A percentile compares a stretch with the other conserved stretches of the same genome.
These are phyloP conservation scores for Venturia effusa DNA, from an alignment of 2,329 filamentous ascomycete genomes.

Conservation along the genomic window DNA sequence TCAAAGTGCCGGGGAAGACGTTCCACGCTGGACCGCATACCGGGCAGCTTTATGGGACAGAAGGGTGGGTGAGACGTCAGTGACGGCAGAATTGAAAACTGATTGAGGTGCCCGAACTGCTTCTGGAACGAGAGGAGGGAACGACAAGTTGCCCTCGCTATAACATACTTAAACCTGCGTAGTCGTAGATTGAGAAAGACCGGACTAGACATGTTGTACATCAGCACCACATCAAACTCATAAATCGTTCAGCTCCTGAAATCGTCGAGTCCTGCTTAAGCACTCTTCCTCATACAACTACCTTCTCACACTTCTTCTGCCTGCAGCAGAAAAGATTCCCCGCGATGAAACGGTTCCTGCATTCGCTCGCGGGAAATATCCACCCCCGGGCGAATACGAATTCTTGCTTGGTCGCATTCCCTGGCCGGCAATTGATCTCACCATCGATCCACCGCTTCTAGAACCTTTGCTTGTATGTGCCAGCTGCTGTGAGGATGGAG, in stretches of 20 bases:
- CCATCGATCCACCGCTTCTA: not conserved
- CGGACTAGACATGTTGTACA: not conserved
- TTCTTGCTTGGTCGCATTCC: not conserved
- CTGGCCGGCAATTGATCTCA: not conserved
- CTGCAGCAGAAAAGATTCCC: not conserved
- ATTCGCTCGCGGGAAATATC: not conserved
- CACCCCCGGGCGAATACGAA: not conserved
- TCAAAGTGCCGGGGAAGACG: not conserved
- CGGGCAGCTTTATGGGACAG: not conserved
- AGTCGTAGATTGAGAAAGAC: not conserved
- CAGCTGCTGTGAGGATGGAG: not conserved
- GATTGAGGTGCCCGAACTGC: not conserved
- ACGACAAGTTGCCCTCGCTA: not conserved
- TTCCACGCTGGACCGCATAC: not conserved
- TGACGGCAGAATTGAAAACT: not conserved
- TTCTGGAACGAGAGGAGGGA: not conserved
- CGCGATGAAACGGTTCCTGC: not conserved
- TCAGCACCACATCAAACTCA: not conserved
- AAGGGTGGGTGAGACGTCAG: not conserved
- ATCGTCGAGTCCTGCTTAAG: not conserved
- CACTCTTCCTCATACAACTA: not conserved
- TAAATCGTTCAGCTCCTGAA: not conserved
- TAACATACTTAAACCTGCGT: no score
- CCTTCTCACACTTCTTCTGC: not conserved
- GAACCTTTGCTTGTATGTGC: not conserved